Percentiles rank a stretch among this genome's conserved stretches.
These are phyloP conservation scores for Rhizoctonia solani DNA, from an alignment of 1,284 basidiomycete species.

Conservation along the genomic window DNA sequence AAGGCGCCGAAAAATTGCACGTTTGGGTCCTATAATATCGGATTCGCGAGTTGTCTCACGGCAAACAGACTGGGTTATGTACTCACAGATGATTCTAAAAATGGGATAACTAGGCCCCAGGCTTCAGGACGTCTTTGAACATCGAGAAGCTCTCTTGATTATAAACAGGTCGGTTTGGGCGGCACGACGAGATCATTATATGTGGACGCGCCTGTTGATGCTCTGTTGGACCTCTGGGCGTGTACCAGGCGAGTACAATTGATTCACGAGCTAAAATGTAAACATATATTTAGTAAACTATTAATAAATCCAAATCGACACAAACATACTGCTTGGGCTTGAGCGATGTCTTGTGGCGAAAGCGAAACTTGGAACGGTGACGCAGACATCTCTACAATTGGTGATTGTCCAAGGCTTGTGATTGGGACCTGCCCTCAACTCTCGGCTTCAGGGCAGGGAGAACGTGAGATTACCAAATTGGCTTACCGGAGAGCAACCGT, in stretches of 20 bases:
- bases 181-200: conserved; percentile 14
- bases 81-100: conserved; percentile 57
- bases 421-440: conserved; percentile 16
- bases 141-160: conserved; percentile 58
- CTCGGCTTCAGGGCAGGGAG: neutral
- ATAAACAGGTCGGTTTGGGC: conserved; percentile 19
- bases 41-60: neutral
- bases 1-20: conserved; percentile 93
- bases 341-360: conserved; percentile 27
- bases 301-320: neutral
- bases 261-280: conserved; percentile 1
- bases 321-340: conserved; percentile 22
- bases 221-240: conserved; percentile 31
- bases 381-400: conserved; percentile 12
- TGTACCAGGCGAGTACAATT: conserved; percentile 21
- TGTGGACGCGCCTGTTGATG: conserved; percentile 33
- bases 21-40: conserved; percentile 58
- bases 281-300: neutral
- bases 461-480: too few species aligned
- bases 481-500: too few species aligned
- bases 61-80: neutral
- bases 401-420: neutral
- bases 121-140: conserved; percentile 72
- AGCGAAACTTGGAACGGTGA: conserved; percentile 26
- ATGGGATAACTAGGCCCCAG: conserved; percentile 77